Conservation (phyloP, 2,329 filamentous ascomycete species). For the Lasiodiplodia theobromae region DNA sequence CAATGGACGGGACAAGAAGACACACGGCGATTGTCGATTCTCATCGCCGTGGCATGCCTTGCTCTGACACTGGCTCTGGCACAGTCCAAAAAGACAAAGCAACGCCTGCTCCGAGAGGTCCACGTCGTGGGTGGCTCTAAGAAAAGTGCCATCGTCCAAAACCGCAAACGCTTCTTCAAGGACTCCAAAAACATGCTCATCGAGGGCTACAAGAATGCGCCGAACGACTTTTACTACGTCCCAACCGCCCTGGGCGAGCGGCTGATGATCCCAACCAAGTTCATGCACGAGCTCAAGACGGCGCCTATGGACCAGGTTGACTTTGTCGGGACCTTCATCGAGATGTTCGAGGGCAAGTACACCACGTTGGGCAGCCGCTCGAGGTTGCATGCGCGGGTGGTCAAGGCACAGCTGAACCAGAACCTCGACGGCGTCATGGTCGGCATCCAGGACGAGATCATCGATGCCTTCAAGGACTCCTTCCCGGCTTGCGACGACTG, state of each 20-base stretch:
- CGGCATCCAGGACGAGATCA: slow-evolving; percentile 41
- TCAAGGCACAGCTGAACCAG: slow-evolving; percentile 44
- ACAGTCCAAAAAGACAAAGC: neutral
- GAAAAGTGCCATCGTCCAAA: neutral
- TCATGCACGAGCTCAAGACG: slow-evolving; percentile 43
- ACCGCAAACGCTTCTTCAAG: neutral
- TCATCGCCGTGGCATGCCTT: too few species aligned
- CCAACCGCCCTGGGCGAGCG: slow-evolving; percentile 28
- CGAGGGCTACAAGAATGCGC: neutral
- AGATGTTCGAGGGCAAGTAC: slow-evolving; percentile 33
- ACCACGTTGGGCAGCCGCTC: neutral
- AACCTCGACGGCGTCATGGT: slow-evolving; percentile 42
- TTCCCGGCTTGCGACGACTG: slow-evolving; percentile 48
- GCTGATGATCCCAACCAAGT: slow-evolving; percentile 38
- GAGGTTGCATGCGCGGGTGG: slow-evolving; percentile 32
- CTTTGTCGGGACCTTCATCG: slow-evolving; percentile 38
- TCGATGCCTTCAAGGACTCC: slow-evolving; percentile 38
- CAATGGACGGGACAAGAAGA: too few species aligned
- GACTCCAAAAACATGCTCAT: neutral
- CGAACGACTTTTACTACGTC: slow-evolving; percentile 2
- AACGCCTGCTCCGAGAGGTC: neutral
- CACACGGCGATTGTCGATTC: too few species aligned
- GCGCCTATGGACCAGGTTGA: slow-evolving; percentile 44
- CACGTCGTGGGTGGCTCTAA: neutral
- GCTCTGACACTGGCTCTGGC: too few species aligned